Percentiles rank a stretch among this genome's conserved stretches.
These are phyloP conservation scores for Microbotryum saponariae DNA, from an alignment of 1,284 basidiomycete genomes.

Conservation along the genomic window DNA sequence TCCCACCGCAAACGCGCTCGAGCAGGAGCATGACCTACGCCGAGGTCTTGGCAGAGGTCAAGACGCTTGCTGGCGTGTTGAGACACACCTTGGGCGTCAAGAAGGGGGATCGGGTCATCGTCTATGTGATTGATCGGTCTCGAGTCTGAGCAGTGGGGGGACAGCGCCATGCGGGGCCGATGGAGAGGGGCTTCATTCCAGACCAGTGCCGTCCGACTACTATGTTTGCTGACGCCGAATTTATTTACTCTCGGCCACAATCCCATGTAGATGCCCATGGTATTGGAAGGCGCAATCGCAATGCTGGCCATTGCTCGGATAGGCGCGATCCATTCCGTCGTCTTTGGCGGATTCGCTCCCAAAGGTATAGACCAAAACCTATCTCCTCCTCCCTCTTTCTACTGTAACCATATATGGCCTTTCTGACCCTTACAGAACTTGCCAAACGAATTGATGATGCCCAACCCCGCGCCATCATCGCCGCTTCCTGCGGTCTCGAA, in stretches of 20 bases:
- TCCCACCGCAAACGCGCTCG: conserved; percentile 12
- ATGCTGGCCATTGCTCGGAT: conserved; percentile 38
- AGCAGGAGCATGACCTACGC: conserved; percentile 18
- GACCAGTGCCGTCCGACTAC: no score
- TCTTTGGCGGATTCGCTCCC: conserved; percentile 39
- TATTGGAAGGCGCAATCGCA: conserved; percentile 37
- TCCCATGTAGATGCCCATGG: conserved; percentile 35
- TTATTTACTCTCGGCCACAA: not conserved
- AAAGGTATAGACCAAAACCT: not conserved
- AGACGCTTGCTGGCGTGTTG: conserved; percentile 36
- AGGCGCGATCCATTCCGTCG: conserved; percentile 39
- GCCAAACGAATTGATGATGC: conserved; percentile 38
- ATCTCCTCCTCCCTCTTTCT: not conserved
- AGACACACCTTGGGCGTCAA: conserved; percentile 27
- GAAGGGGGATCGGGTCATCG: conserved; percentile 37
- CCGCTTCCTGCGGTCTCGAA: conserved; percentile 37
- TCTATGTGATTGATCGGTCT: conserved; percentile 25
- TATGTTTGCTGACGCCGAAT: no score
- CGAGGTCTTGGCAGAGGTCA: conserved; percentile 34
- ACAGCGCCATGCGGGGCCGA: no score
- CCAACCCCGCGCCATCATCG: conserved; percentile 33
- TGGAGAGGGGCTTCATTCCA: no score
- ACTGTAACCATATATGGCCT: no score
- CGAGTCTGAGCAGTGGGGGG: not conserved
- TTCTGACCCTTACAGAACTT: conserved; percentile 25